phyloP scores from a whole-genome alignment of 164 flowering plant species.

The Stephania yunnanensis region DNA sequence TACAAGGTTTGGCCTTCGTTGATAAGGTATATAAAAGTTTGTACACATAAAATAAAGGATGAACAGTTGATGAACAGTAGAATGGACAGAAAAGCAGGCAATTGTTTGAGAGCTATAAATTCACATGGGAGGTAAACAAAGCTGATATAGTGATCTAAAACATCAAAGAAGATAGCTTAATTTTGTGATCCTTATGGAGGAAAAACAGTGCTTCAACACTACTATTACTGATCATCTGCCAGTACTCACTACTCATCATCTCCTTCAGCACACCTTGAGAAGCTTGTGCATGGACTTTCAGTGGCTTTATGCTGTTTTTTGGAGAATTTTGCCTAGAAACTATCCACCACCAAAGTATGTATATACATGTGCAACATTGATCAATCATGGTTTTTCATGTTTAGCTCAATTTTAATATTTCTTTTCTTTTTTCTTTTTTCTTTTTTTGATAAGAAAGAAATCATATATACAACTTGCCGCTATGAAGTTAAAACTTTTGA shows the following conservation, averaged over 20 bases:
- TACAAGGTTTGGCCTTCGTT: slow-evolving; percentile 26
- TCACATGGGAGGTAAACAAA: slow-evolving; percentile 14
- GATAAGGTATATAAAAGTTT: slow-evolving; percentile 6
- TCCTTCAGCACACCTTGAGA: slow-evolving; percentile 90
- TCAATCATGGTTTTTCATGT: too few species aligned
- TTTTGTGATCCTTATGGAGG: slow-evolving; percentile 43
- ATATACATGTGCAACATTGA: not conserved
- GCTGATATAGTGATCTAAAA: not conserved
- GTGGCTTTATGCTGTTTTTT: slow-evolving; percentile 97
- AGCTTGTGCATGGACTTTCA: slow-evolving; percentile 79
- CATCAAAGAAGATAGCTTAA: not conserved
- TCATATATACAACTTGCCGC: too few species aligned
- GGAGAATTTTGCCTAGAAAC: slow-evolving; percentile 98
- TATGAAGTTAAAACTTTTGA: too few species aligned
- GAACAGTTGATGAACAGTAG: slow-evolving; percentile 9
- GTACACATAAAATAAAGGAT: not conserved
- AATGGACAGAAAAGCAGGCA: slow-evolving; percentile 23
- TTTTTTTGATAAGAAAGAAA: too few species aligned
- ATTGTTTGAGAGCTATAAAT: slow-evolving; percentile 24
- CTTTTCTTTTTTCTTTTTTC: not conserved
- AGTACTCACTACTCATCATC: slow-evolving; percentile 75
- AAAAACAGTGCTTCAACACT: slow-evolving; percentile 56
- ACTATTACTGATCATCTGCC: slow-evolving; percentile 28
- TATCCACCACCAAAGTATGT: slow-evolving; percentile 95
- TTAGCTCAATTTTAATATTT: not conserved